Evolutionary conservation across 202 grass and related monocot species (phyloP), one percentile per base, ranked within the genome.

Genomic region (Saccharum hybrid): DNA sequence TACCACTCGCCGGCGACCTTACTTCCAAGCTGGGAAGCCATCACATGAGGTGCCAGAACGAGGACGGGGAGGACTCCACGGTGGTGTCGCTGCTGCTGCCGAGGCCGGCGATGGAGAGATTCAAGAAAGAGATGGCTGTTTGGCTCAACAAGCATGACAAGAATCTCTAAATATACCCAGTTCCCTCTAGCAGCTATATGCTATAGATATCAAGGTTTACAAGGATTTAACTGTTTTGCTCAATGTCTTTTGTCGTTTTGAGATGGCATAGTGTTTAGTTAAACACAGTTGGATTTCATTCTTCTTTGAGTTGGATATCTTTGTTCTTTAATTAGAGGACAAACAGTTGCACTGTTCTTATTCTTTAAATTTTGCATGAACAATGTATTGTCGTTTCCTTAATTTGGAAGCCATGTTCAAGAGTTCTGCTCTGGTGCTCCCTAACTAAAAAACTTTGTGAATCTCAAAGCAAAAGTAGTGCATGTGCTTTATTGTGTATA

Each of bases 11-110:
- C 1, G 87, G 87, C 4, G 87, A 84, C 36, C 81, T 88, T 23
- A 80, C 62, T 0, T 88, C 87, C 0, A 88, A 88, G 76, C 7
- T 88, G 1, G 87, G 87, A 12, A 88, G 87, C 41, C 76, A 88
- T 51, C 87, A 84, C 33, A 61, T 63, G 70, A 52, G 76, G 42
- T 88, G 87, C 76, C 49, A 18, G 22, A 81, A 84, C 9, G 63
- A 84, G 2, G 36, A 61, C 4, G 87, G 82, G 1, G 81, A 84
- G 76, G 71, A 70, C 62, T 88, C 87, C 0, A 88, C 87, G 2
- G 71, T 70, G 8, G 87, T 88, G 70, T 84, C 82, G 0, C 74
- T 88, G 63, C 70, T 88, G 4, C 22, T 88, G 34, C 81, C 87
- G 0, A 69, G 63, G 31, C 40, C 13, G 0, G 70, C 81, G 0